Evolutionary conservation across 2,329 filamentous ascomycete species (phyloP).

Genomic region (Exophiala xenobiotica): DNA sequence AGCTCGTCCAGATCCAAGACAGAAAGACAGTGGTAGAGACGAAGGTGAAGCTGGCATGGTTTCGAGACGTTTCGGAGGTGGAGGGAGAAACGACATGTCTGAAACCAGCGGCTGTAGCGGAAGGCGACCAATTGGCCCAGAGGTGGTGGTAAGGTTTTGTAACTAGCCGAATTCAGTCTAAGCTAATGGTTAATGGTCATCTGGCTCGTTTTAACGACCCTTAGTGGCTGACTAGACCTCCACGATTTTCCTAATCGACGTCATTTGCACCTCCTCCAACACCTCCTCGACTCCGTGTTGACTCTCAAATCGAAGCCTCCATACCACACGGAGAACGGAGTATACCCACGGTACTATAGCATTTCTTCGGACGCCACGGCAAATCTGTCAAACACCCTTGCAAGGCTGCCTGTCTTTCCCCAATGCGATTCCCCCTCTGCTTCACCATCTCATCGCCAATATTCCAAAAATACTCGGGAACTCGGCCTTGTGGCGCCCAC

Average conservation of each 20-base stretch:
- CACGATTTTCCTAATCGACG: slow-evolving; percentile 15
- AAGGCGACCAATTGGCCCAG: slow-evolving; percentile 4
- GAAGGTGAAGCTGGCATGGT: slow-evolving; percentile 27
- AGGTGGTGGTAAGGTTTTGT: slow-evolving; percentile 1
- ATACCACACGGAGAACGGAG: background rate
- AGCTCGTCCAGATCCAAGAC: slow-evolving; percentile 17
- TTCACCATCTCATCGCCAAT: slow-evolving; percentile 3
- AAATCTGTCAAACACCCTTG: background rate
- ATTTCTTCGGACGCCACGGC: background rate
- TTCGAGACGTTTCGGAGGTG: slow-evolving; percentile 26
- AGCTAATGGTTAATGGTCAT: background rate
- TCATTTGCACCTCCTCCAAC: slow-evolving; percentile 22
- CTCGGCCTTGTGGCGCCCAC: background rate
- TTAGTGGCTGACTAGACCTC: background rate
- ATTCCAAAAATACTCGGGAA: slow-evolving; percentile 3
- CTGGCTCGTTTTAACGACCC: slow-evolving; percentile 6
- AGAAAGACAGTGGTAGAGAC: slow-evolving; percentile 13
- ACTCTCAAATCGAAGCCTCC: background rate
- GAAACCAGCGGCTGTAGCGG: slow-evolving; percentile 22
- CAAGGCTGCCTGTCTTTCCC: slow-evolving; percentile 2
- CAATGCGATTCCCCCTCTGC: background rate
- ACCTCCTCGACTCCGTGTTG: slow-evolving; percentile 2
- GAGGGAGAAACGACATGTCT: slow-evolving; percentile 11
- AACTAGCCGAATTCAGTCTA: slow-evolving; percentile 2
- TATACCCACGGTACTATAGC: background rate